Base-by-base conservation (phyloP, 1,139 yeast species). In the Kodamaea arcana region DNA sequence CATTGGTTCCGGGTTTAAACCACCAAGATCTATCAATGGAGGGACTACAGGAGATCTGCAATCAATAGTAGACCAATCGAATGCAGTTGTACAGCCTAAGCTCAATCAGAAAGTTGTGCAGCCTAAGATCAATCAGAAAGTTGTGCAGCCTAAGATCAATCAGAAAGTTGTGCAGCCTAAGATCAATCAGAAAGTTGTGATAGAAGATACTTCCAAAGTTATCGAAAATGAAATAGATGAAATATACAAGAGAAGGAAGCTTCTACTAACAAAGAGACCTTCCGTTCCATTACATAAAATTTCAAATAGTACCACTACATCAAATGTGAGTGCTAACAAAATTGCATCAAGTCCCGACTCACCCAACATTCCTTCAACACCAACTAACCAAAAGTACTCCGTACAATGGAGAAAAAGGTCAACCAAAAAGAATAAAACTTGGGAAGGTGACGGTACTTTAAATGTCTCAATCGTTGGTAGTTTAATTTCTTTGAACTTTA, bases 401-500 rank as follows among this genome's bases (percentile, higher is more conserved):
- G 78, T 79, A 2, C 73, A 85, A 46, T 85, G 83, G 75, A 65
- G 98, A 28, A 87, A 85, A 54, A 69, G 68, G 27, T 67, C 92
- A 1, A 69, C 62, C 26, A 86, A 84, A 58, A 88, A 90, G 65
- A 80, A 88, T 56, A 90, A 90, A 54, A 81, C 90, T 0, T 92
- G 98, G 98, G 94, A 87, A 39, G 95, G 95, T 3, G 98, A 92
- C 59, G 97, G 96, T 0, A 57, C 60, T 17, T 65, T 85, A 20
- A 30, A 33, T 3, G 39, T 39, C 13, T 15, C 30, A 3, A 32
- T 29, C 21, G 18, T 16, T 4, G 34, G 32, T 8, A 38, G 32
- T 3, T 14, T 43, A 4, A 31, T 35, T 9, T 12, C 27, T 1
- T 24, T 46, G 5, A n/a, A 29, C 1, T 39, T 46, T 17, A 47